Conservation (phyloP, 495 filamentous ascomycete species). For the Aspergillus egyptiacus region DNA sequence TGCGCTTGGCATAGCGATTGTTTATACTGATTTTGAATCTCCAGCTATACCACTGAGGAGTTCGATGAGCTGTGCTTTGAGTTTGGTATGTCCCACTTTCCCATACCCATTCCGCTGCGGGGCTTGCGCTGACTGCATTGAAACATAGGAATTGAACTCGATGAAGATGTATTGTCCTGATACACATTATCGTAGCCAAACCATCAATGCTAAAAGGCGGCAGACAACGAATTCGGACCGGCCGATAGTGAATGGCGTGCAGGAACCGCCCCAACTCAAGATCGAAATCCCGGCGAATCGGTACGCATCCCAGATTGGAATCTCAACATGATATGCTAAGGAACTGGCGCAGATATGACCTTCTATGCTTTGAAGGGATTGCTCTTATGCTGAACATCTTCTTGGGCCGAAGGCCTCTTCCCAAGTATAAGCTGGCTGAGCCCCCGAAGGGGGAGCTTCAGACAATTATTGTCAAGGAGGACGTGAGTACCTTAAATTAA, state of each 20-base stretch:
- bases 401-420: constrained; percentile 62
- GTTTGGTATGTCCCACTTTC: constrained; percentile 66
- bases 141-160: constrained; percentile 74
- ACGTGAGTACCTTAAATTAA: constrained; percentile 37
- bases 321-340: constrained; percentile 19
- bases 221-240: constrained; percentile 67
- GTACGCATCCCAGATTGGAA: constrained; percentile 31
- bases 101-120: constrained; percentile 14
- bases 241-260: constrained; percentile 66
- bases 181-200: background rate
- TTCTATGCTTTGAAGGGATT: constrained; percentile 98
- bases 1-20: background rate
- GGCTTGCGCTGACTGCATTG: constrained; percentile 32
- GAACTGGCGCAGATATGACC: constrained; percentile 67
- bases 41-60: constrained; percentile 80
- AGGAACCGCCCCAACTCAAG: constrained; percentile 88
- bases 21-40: constrained; percentile 5
- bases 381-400: constrained; percentile 95
- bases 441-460: constrained; percentile 69
- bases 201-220: constrained; percentile 15
- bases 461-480: constrained; percentile 69
- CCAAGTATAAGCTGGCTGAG: constrained; percentile 68
- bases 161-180: constrained; percentile 66
- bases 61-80: constrained; percentile 99
- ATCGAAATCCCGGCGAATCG: constrained; percentile 98